Evolutionary conservation across 768 basidiomycete species (phyloP), one percentile per base, ranked within the genome.

Genomic region (Podaxis mareebaensis): DNA sequence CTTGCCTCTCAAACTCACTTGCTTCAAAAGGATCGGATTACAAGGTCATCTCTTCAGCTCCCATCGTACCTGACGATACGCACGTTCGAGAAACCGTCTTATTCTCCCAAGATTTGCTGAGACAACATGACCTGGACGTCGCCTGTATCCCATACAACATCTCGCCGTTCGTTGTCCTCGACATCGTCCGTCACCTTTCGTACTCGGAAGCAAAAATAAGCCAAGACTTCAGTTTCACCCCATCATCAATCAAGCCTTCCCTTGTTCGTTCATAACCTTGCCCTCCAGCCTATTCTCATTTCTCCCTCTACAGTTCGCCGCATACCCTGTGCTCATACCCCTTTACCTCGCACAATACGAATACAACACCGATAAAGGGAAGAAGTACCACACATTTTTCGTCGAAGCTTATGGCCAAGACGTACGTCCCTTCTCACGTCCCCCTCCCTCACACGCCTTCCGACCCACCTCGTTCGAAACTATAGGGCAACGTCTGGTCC

Each of bases 321-420:
- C 82, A 40, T 87, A 85, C 65, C 88, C 88, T 3, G 75, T 90
- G 36, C 77, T 90, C 22, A 71, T 90, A n/a, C 88, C 88, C 4
- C 69, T 88, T 4, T 90, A 89, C 72, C 74, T 89, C 10, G 79
- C 78, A 20, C 81, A 81, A 66, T 89, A 87, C 67, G 67, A 79
- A 61, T 59, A 65, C 53, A 39, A 58, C 11, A 36, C 36, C 40
- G 38, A 58, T 28, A 24, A 44, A 17, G 61, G 49, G 22, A 57
- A 22, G 22, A 40, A 36, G 1, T 63, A 48, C 7, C 63, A 49
- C 49, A 64, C 63, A 2, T 46, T 65, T 12, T 49, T 62, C 51
- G 61, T 68, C 53, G 68, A 65, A 61, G 68, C 65, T n/a, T 61
- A 59, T 53, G 61, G 53, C 4, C 28, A 20, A 49, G 49, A 11